Evolutionary conservation across 768 basidiomycete genomes (phyloP), one percentile per base, ranked within the genome.

Genomic region (Trametes cubensis): DNA sequence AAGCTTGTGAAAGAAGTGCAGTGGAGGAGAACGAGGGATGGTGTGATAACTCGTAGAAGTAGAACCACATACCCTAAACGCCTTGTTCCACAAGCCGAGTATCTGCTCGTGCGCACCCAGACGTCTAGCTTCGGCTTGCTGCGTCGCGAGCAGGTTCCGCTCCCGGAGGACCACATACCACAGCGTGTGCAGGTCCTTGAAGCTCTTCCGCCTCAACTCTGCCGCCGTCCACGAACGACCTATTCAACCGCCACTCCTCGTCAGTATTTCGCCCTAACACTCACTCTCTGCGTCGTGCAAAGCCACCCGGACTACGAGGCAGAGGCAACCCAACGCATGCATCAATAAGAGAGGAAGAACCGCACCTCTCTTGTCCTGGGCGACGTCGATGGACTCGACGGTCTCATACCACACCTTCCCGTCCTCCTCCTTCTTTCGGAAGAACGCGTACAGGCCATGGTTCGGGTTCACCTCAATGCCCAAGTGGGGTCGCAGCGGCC

Each of bases 91-190:
- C 49, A 64, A 21, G 18, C 20, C 21, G 6, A 60, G 46, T 6
- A 56, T 21, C 50, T 58, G 61, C 40, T 42, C 47, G 34, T 46
- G 46, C 18, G 55, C 61, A 15, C 85, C 85, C 66, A 89, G 71
- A 67, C 93, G 78, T 64, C 89, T 80, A 44, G 82, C 79, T 71
- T 95, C 94, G 66, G 90, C 90, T 63, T 78, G 81, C 74, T 98
- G 95, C 10, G 95, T 93, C 11, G 91, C 89, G 59, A 98, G 80
- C 26, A 96, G 78, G 75, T 98, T 99, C 4, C 91, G 84, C 74
- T 99, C 97, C 65, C 93, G 81, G 48, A 94, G 70, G 25, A 94
- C 78, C 50, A 98, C 81, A 73, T 96, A 98, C 96, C 97, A 99
- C 40, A 99, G 80, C 10, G 87, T 90, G 74, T 99, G 97, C 64